Conservation (phyloP, 2,329 filamentous ascomycete species). For the Alternaria viburni region DNA sequence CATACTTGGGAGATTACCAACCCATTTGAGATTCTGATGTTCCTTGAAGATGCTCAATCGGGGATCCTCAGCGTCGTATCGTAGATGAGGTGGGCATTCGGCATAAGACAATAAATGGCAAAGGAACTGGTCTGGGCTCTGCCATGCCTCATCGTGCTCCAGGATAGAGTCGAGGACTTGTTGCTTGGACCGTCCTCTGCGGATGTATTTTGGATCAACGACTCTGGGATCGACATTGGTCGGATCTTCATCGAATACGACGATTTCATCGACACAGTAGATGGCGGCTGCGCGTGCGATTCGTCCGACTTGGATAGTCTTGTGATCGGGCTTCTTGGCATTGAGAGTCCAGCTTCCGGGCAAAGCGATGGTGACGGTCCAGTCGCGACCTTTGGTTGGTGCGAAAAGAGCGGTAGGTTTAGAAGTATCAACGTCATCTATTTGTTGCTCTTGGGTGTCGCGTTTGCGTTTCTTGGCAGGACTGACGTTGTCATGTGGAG, state of each 20-base stretch:
- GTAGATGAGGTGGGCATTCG: slow-evolving; percentile 81
- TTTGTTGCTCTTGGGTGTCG: slow-evolving; percentile 12
- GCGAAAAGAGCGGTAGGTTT: slow-evolving; percentile 74
- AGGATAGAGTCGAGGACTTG: slow-evolving; percentile 48
- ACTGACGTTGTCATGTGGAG: slow-evolving; percentile 4
- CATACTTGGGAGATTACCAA: slow-evolving; percentile 75
- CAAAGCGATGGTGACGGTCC: slow-evolving; percentile 79
- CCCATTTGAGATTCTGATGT: slow-evolving; percentile 77
- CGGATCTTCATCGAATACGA: slow-evolving; percentile 79
- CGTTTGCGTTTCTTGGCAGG: slow-evolving; percentile 26
- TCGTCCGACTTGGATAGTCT: slow-evolving; percentile 73
- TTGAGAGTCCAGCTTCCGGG: slow-evolving; percentile 73
- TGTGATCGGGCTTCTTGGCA: slow-evolving; percentile 74
- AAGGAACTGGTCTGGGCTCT: slow-evolving; percentile 80
- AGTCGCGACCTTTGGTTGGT: slow-evolving; percentile 67
- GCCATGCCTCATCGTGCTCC: slow-evolving; percentile 60
- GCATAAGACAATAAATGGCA: slow-evolving; percentile 80
- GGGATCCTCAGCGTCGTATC: slow-evolving; percentile 25
- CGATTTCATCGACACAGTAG: slow-evolving; percentile 83
- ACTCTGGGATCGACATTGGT: slow-evolving; percentile 31
- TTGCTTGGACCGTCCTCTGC: slow-evolving; percentile 46
- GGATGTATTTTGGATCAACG: slow-evolving; percentile 27
- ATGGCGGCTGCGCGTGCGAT: slow-evolving; percentile 82
- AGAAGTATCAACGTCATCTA: slow-evolving; percentile 58
- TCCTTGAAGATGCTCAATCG: slow-evolving; percentile 76